Conservation (phyloP, 2,329 filamentous ascomycete species). For the Aspergillus persii region DNA sequence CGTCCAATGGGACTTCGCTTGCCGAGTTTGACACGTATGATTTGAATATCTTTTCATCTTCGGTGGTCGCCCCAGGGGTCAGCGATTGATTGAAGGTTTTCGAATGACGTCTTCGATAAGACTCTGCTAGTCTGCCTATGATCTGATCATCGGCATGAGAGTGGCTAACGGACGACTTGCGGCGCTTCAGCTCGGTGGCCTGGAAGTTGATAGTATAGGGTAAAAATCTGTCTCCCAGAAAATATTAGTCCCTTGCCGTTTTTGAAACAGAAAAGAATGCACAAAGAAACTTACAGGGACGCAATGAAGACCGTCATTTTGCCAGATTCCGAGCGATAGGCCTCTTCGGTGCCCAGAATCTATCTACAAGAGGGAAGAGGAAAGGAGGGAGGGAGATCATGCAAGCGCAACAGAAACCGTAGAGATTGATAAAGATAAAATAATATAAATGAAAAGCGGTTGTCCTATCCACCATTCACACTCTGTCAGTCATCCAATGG, state of each 20-base stretch:
- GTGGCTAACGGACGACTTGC: constrained; percentile 24
- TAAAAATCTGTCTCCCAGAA: constrained; percentile 27
- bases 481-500: constrained; percentile 7
- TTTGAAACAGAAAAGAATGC: background rate
- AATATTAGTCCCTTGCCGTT: background rate
- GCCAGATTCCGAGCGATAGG: background rate
- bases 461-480: background rate
- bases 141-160: constrained; percentile 23
- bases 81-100: constrained; percentile 25
- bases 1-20: constrained; percentile 26
- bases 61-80: constrained; percentile 40
- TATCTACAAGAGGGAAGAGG: background rate
- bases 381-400: background rate
- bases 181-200: constrained; percentile 20
- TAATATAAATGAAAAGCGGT: background rate
- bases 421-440: background rate
- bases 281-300: constrained; percentile 29
- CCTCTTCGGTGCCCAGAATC: background rate
- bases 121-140: constrained; percentile 23
- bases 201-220: constrained; percentile 39
- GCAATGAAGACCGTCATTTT: constrained; percentile 36
- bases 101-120: constrained; percentile 15
- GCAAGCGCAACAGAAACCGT: background rate
- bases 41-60: constrained; percentile 40
- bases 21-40: constrained; percentile 28